phyloP scores from a whole-genome alignment of 1,284 basidiomycete genomes.

The Boletus semigastroideus region DNA sequence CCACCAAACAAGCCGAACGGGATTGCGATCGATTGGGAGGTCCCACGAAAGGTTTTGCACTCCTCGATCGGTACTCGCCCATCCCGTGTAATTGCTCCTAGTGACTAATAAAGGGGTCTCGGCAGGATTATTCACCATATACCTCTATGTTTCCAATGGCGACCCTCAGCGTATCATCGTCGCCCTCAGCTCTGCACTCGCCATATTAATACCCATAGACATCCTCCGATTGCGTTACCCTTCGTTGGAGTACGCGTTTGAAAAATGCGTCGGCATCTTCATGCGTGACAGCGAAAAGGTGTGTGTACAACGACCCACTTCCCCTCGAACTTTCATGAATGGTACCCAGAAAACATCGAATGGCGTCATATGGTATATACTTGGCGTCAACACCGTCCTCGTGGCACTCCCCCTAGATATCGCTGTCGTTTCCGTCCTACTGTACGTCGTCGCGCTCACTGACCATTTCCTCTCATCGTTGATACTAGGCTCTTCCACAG shows the following conservation, averaged over 20 bases:
- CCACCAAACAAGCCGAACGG: constrained; percentile 18
- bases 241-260: constrained; percentile 75
- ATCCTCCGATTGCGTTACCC: constrained; percentile 73
- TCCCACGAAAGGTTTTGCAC: constrained; percentile 90
- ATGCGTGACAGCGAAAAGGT: constrained; percentile 95
- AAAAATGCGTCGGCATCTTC: constrained; percentile 77
- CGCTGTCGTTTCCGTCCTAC: constrained; percentile 84
- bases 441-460: constrained; percentile 51
- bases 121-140: constrained; percentile 81
- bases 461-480: neutral
- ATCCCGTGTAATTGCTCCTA: neutral
- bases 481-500: constrained; percentile 39
- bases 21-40: constrained; percentile 65
- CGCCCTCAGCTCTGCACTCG: constrained; percentile 66
- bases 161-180: constrained; percentile 60
- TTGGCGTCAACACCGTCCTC: constrained; percentile 86
- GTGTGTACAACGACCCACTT: neutral
- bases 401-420: constrained; percentile 83
- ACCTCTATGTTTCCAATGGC: constrained; percentile 65
- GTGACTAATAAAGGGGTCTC: constrained; percentile 1
- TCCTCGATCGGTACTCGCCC: constrained; percentile 77
- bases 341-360: constrained; percentile 61
- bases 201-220: constrained; percentile 76
- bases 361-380: constrained; percentile 94
- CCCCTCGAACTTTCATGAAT: neutral